phyloP scores from a whole-genome alignment of 2,329 filamentous ascomycete species.

The Didymella sp. region DNA sequence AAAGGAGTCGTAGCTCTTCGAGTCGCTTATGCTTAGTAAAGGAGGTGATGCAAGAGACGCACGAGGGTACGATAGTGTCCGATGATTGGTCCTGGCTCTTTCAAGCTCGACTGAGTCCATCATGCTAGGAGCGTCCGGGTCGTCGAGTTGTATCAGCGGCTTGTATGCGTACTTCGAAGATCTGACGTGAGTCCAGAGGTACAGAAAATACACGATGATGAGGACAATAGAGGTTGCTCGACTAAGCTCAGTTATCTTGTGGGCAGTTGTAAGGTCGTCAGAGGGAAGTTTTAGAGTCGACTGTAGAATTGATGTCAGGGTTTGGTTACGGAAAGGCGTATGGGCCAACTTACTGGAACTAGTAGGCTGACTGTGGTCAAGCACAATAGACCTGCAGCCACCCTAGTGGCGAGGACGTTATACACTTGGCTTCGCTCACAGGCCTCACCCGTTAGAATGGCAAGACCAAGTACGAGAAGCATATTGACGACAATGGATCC shows the following conservation, averaged over 20 bases:
- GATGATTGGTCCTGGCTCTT: neutral
- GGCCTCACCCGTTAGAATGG: conserved; percentile 81
- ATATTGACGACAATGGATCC: conserved; percentile 88
- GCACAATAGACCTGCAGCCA: conserved; percentile 76
- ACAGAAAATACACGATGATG: conserved; percentile 23
- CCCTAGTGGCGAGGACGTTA: conserved; percentile 86
- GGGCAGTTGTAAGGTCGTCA: neutral
- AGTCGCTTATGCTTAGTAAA: conserved; percentile 2
- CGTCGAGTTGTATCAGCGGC: conserved; percentile 24
- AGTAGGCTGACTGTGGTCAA: conserved; percentile 79
- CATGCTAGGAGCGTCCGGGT: conserved; percentile 11
- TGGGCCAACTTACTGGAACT: conserved; percentile 67
- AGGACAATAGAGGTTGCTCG: conserved; percentile 23
- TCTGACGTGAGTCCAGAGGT: conserved; percentile 24
- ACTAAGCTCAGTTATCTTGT: conserved; percentile 19
- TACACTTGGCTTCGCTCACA: conserved; percentile 79
- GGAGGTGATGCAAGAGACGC: neutral
- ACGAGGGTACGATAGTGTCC: conserved; percentile 16
- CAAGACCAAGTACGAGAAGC: conserved; percentile 83
- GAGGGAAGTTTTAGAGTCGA: conserved; percentile 13
- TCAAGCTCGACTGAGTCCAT: conserved; percentile 15
- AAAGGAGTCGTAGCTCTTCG: conserved; percentile 11
- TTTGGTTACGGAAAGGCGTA: neutral
- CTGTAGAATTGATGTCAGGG: conserved; percentile 8
- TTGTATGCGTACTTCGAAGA: conserved; percentile 25